phyloP scores from a whole-genome alignment of 176 grass and related monocot genomes.

The Thalia dealbata region DNA sequence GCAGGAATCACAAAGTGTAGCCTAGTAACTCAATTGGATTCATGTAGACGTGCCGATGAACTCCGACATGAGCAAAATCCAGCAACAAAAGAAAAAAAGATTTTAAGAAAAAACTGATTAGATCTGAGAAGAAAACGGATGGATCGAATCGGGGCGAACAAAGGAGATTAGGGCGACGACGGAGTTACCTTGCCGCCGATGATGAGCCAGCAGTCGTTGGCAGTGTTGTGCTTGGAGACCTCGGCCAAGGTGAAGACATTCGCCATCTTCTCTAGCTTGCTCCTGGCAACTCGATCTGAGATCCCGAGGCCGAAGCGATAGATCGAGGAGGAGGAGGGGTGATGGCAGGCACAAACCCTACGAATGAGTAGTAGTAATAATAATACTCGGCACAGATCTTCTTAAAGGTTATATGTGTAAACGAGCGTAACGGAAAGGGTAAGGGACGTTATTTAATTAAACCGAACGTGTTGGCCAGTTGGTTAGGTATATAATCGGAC shows the following conservation, averaged over 20 bases:
- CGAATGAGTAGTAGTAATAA: no score
- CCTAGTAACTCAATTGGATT: no score
- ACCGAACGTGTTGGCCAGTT: no score
- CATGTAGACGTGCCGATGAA: not conserved
- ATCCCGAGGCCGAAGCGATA: not conserved
- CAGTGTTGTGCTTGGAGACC: slow-evolving; percentile 58
- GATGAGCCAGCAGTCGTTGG: slow-evolving; percentile 70
- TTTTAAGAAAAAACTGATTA: not conserved
- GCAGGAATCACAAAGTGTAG: no score
- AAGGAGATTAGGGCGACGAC: not conserved
- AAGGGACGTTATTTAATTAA: no score
- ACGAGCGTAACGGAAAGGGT: no score
- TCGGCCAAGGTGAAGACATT: slow-evolving; percentile 52
- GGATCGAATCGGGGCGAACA: not conserved
- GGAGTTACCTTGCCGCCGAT: slow-evolving; percentile 56
- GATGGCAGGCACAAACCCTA: not conserved
- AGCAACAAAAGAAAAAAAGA: not conserved
- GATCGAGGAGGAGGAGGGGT: not conserved
- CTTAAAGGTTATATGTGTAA: no score
- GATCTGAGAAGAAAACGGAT: not conserved
- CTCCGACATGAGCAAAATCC: not conserved
- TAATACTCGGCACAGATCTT: no score
- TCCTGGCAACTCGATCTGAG: not conserved
- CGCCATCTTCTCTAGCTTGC: slow-evolving; percentile 11
- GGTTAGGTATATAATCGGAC: no score